phyloP scores from a whole-genome alignment of 768 basidiomycete species.

The Auricularia sp. region DNA sequence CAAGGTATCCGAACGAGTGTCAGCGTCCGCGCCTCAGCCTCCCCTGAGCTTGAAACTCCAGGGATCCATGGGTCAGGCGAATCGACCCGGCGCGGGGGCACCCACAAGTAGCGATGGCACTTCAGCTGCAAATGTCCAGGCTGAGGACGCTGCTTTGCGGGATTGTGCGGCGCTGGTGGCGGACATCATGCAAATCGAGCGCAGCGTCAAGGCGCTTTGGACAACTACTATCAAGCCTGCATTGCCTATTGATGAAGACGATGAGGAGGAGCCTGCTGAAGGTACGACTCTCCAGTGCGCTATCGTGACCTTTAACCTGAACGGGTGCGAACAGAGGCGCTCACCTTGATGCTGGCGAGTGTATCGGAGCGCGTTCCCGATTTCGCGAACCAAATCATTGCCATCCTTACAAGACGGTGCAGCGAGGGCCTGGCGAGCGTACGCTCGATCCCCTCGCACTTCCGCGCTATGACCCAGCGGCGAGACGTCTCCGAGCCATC shows the following conservation, averaged over 20 bases:
- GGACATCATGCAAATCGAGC: slow-evolving; percentile 54
- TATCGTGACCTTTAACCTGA: background rate
- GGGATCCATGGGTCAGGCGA: background rate
- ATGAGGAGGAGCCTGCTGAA: slow-evolving; percentile 34
- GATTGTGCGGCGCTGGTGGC: slow-evolving; percentile 57
- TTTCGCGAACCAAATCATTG: slow-evolving; percentile 52
- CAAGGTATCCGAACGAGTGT: slow-evolving; percentile 17
- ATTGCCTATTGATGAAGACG: slow-evolving; percentile 32
- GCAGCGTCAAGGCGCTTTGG: slow-evolving; percentile 52
- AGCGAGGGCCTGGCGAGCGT: slow-evolving; percentile 78
- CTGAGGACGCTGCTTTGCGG: slow-evolving; percentile 55
- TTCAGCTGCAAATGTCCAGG: slow-evolving; percentile 42
- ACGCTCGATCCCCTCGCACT: slow-evolving; percentile 81
- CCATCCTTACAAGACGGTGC: slow-evolving; percentile 68
- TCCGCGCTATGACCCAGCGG: slow-evolving; percentile 73
- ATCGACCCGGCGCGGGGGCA: slow-evolving; percentile 7
- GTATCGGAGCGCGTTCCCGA: slow-evolving; percentile 45
- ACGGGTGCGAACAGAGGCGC: slow-evolving; percentile 14
- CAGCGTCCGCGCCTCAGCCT: too few species aligned
- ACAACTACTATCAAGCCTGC: slow-evolving; percentile 51
- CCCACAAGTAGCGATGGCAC: slow-evolving; percentile 45
- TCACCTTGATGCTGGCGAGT: slow-evolving; percentile 40
- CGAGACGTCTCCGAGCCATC: slow-evolving; percentile 68
- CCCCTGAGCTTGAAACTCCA: background rate
- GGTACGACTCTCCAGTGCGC: slow-evolving; percentile 27